Percentiles rank a stretch among this genome's conserved stretches.
Conservation (phyloP, 2,329 filamentous ascomycete genomes). For the Fusarium sp. region DNA sequence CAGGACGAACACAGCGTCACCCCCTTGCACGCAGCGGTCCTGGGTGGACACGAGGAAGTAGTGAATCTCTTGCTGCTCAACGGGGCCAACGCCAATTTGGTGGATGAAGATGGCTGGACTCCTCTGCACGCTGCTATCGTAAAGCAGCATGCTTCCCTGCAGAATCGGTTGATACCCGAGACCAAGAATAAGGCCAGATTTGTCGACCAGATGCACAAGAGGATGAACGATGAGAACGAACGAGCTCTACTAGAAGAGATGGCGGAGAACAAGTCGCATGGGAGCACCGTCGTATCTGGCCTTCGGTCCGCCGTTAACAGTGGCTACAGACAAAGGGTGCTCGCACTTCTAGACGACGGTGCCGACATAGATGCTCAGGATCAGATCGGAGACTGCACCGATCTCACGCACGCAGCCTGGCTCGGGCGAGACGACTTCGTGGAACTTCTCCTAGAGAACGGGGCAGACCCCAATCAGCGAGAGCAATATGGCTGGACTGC, state of each 20-base stretch:
- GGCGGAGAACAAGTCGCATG: conserved; percentile 26
- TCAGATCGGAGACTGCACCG: conserved; percentile 15
- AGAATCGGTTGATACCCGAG: background rate
- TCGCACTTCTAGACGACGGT: conserved; percentile 13
- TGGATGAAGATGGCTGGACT: background rate
- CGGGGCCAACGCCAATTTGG: too few relatives aligned
- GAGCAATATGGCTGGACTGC: conserved; percentile 18
- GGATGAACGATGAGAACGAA: conserved; percentile 12
- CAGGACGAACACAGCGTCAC: too few relatives aligned
- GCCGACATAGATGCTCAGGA: conserved; percentile 23
- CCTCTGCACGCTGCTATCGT: conserved; percentile 21
- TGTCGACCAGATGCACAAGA: background rate
- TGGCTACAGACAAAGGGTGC: conserved; percentile 14
- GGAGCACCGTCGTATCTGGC: conserved; percentile 24
- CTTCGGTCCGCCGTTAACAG: conserved; percentile 31
- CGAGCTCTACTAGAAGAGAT: conserved; percentile 22
- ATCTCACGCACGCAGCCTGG: conserved; percentile 20
- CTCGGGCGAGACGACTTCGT: conserved; percentile 11
- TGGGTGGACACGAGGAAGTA: too few relatives aligned
- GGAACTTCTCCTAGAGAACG: conserved; percentile 18
- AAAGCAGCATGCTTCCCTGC: background rate
- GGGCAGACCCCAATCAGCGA: conserved; percentile 16
- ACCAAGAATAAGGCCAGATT: background rate
- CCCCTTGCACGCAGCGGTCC: too few relatives aligned
- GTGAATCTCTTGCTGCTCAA: too few relatives aligned